Conservation (phyloP, 2,329 filamentous ascomycete genomes). For the Epichloe hybrida region DNA sequence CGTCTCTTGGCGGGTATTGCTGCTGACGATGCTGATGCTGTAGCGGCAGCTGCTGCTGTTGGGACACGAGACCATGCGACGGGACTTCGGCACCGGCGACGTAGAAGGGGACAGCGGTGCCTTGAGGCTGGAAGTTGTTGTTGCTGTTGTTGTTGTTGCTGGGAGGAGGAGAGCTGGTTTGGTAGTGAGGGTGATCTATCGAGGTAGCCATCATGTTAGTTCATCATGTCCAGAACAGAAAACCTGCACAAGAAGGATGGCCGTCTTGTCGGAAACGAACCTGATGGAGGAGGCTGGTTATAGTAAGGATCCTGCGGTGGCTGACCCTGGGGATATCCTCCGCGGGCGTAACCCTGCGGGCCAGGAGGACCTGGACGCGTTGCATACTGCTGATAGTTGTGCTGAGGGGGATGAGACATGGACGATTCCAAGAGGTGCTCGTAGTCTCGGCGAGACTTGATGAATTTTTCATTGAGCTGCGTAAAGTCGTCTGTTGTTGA, state of each 20-base stretch:
- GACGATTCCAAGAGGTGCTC: slow-evolving; percentile 91
- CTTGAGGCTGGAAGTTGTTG: slow-evolving; percentile 10
- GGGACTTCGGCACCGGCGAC: slow-evolving; percentile 45
- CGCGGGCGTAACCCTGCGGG: slow-evolving; percentile 32
- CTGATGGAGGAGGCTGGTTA: slow-evolving; percentile 38
- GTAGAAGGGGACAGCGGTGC: slow-evolving; percentile 49
- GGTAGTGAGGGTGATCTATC: slow-evolving; percentile 34
- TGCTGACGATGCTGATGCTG: neutral
- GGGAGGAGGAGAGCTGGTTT: slow-evolving; percentile 33
- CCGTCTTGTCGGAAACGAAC: slow-evolving; percentile 7
- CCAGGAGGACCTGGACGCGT: slow-evolving; percentile 37
- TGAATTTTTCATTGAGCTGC: slow-evolving; percentile 97
- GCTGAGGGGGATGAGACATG: slow-evolving; percentile 86
- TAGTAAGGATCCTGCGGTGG: slow-evolving; percentile 51
- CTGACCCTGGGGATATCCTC: slow-evolving; percentile 28
- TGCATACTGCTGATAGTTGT: slow-evolving; percentile 58
- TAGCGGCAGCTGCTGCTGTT: slow-evolving; percentile 18
- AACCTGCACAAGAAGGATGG: neutral
- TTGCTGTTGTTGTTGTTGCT: slow-evolving; percentile 17
- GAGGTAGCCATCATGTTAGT: neutral
- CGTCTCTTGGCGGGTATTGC: slow-evolving; percentile 38
- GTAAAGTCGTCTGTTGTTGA: slow-evolving; percentile 73
- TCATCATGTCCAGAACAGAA: too few relatives aligned
- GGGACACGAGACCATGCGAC: slow-evolving; percentile 23
- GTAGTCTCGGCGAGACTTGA: slow-evolving; percentile 94